Evolutionary conservation across 768 basidiomycete genomes (phyloP), one percentile per base, ranked within the genome.

Genomic region (Mycena haematopus): DNA sequence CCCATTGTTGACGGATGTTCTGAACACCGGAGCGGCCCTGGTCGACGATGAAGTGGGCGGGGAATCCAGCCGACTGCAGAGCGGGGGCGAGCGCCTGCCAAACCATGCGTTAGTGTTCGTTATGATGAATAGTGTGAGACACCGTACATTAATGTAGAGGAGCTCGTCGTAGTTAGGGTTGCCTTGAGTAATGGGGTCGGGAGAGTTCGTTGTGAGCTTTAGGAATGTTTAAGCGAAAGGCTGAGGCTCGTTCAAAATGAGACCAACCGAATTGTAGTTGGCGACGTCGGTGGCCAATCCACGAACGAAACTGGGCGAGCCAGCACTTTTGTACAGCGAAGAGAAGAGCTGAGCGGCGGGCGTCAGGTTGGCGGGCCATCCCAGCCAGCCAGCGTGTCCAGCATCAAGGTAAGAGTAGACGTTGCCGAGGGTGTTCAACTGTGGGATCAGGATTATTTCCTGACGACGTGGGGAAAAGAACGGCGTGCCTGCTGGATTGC

Each of bases 341-440:
- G 75, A 68, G 73, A 86, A 88, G 62, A 87, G 76, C 65, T 80
- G 75, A 33, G 85, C 86, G 52, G 86, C 86, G 56, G 86, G 86
- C 25, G 69, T 56, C 72, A 87, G 73, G 77, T 88, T 88, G 45
- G 86, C 85, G 63, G 85, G 77, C 87, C 87, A 89, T 45, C 87
- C 87, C 62, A 88, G 80, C 87, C 86, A 88, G 56, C 86, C 85
- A 61, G 84, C 84, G 65, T 86, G 84, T 35, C 84, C 85, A 68
- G 85, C 86, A 72, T 87, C 86, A 67, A 87, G 77, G 75, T 87
- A 87, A 75, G 79, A 77, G 80, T 81, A 84, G 53, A 88, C 84
- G 58, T 67, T 67, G 0, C 84, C 84, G 55, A 84, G 81, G 46
- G 77, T 65, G 69, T 80, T 79, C 65, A 87, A 79, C 69, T 84